A percentile compares a stretch with the other conserved stretches of the same genome.
Evolutionary conservation across 2,329 filamentous ascomycete genomes (phyloP).

Genomic region (Pezicula radicicola): DNA sequence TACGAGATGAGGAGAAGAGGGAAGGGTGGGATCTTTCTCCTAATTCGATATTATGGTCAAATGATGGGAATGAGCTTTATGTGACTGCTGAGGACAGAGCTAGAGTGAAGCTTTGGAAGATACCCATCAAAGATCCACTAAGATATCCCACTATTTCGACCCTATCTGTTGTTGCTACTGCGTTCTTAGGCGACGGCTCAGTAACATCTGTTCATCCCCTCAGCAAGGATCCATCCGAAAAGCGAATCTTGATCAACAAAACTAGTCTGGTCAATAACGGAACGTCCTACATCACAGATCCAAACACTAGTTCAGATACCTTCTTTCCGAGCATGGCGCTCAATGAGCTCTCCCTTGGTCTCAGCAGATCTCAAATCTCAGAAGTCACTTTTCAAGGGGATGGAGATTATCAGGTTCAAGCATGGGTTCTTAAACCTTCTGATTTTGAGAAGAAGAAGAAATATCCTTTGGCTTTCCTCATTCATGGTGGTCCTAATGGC

Average conservation of each 20-base stretch:
- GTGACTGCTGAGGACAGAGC: not conserved
- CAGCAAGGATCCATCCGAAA: not conserved
- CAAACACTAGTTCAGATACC: not conserved
- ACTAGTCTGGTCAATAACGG: not conserved
- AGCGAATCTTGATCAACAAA: not conserved
- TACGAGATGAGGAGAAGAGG: not conserved
- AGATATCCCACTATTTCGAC: not conserved
- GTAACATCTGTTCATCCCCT: not conserved
- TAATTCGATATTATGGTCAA: not conserved
- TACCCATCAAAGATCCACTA: not conserved
- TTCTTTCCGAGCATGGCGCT: not conserved
- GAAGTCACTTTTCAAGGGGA: constrained; percentile 66
- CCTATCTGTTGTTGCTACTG: not conserved
- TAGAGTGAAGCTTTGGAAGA: not conserved
- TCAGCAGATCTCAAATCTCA: constrained; percentile 47
- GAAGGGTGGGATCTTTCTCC: not conserved
- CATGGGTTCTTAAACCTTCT: constrained; percentile 48
- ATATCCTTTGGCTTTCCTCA: constrained; percentile 72
- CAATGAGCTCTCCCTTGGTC: not conserved
- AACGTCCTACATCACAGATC: not conserved
- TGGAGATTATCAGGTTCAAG: constrained; percentile 58
- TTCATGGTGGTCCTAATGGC: constrained; percentile 80
- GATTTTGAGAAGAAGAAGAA: constrained; percentile 65
- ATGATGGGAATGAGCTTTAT: not conserved
- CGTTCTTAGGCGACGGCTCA: not conserved